A percentile compares a stretch with the other conserved stretches of the same genome.
Conservation (phyloP, 1,284 basidiomycete genomes). For the Prillingera fragicola region DNA sequence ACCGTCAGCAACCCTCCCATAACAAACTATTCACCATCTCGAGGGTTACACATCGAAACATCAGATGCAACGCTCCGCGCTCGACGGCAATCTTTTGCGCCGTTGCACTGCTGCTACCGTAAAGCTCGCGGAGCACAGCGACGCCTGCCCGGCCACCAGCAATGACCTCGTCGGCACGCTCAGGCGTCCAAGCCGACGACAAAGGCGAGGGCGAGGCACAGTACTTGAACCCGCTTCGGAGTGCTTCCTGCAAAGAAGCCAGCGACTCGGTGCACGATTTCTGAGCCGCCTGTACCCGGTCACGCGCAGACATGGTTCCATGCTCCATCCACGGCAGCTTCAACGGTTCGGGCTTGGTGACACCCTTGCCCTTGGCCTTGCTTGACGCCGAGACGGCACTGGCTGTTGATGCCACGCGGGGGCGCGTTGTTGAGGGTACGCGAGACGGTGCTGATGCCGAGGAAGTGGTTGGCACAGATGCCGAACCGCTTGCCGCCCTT, state of each 20-base stretch:
- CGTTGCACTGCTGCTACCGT: slow-evolving; percentile 9
- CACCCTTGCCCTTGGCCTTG: neutral
- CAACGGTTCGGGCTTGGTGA: neutral
- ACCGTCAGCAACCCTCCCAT: neutral
- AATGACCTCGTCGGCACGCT: slow-evolving; percentile 4
- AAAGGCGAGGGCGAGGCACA: neutral
- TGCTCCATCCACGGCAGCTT: slow-evolving; percentile 9
- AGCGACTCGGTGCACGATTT: slow-evolving; percentile 4
- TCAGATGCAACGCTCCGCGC: slow-evolving; percentile 20
- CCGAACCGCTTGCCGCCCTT: neutral
- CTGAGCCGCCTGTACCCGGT: slow-evolving; percentile 15
- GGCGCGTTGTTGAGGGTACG: neutral
- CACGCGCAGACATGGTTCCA: slow-evolving; percentile 2
- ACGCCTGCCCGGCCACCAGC: slow-evolving; percentile 9
- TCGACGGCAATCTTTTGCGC: slow-evolving; percentile 29
- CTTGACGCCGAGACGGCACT: neutral
- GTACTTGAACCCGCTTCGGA: slow-evolving; percentile 5
- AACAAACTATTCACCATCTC: slow-evolving; percentile 27
- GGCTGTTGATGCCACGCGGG: neutral
- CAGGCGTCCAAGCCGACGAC: neutral
- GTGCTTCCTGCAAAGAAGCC: slow-evolving; percentile 4
- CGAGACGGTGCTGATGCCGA: neutral
- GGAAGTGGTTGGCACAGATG: neutral
- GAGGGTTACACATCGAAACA: slow-evolving; percentile 18
- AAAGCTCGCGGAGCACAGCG: slow-evolving; percentile 23